Conservation (phyloP, 2,329 filamentous ascomycete species). For the Pyricularia pennisetigena region DNA sequence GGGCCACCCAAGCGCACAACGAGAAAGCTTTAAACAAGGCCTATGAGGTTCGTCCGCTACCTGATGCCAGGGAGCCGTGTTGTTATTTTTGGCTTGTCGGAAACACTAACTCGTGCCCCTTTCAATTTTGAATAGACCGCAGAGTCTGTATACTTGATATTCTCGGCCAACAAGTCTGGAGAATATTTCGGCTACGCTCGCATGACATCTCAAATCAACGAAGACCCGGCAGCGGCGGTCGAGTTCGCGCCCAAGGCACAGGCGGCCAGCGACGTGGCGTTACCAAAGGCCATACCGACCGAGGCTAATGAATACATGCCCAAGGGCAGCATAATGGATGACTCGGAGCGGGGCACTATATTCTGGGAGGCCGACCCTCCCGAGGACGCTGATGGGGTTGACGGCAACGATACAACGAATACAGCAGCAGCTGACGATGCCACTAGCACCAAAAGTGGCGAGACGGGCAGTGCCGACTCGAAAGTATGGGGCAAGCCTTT, state of each 20-base stretch:
- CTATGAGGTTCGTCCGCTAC: constrained; percentile 52
- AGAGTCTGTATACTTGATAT: constrained; percentile 83
- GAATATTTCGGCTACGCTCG: constrained; percentile 94
- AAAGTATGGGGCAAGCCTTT: constrained; percentile 89
- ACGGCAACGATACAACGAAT: neutral
- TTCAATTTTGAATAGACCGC: constrained; percentile 41
- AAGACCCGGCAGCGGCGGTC: constrained; percentile 61
- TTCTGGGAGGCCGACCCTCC: constrained; percentile 77
- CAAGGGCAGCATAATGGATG: constrained; percentile 80
- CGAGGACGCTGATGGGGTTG: constrained; percentile 18
- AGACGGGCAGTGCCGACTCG: constrained; percentile 23
- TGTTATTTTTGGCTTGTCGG: neutral
- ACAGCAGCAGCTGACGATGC: constrained; percentile 28
- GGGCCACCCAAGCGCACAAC: constrained; percentile 93
- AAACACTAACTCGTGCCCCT: neutral
- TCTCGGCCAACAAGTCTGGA: constrained; percentile 94
- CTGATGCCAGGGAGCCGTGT: neutral
- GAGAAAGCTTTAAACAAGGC: constrained; percentile 75
- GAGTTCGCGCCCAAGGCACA: constrained; percentile 60
- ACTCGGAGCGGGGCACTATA: constrained; percentile 86
- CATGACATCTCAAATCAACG: constrained; percentile 77
- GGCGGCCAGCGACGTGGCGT: constrained; percentile 47
- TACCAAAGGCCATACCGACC: constrained; percentile 72
- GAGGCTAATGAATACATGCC: constrained; percentile 70
- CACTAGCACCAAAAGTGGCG: constrained; percentile 26